phyloP scores from a whole-genome alignment of 2,329 filamentous ascomycete genomes.

The Magnaporthiopsis incrustans region DNA sequence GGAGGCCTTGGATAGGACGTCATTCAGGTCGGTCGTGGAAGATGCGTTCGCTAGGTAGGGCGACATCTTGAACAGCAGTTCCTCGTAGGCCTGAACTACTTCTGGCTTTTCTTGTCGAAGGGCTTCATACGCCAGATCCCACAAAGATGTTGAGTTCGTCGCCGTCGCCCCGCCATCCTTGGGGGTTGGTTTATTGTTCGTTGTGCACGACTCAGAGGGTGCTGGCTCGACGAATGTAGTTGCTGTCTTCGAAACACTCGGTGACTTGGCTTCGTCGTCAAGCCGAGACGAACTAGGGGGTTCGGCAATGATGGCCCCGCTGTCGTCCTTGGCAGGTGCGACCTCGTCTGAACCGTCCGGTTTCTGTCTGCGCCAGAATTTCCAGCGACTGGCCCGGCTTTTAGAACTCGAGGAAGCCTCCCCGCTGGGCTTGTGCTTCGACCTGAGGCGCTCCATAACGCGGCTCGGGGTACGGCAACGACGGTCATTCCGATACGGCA shows the following conservation, averaged over 20 bases:
- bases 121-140: constrained; percentile 10
- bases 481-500: background rate
- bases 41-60: background rate
- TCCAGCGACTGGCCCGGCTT: background rate
- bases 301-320: background rate
- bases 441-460: background rate
- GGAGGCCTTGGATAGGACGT: constrained; percentile 3
- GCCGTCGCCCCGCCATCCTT: constrained; percentile 1
- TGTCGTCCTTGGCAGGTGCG: background rate
- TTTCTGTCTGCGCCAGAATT: background rate
- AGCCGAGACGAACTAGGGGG: background rate
- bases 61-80: constrained; percentile 6
- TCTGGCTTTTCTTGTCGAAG: constrained; percentile 7
- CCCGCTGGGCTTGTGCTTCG: background rate
- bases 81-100: constrained; percentile 2
- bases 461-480: background rate
- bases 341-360: background rate
- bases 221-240: constrained; percentile 1
- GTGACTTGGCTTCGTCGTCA: background rate
- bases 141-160: constrained; percentile 1
- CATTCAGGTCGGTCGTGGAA: constrained; percentile 1
- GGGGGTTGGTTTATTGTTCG: background rate
- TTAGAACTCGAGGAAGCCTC: constrained; percentile 2
- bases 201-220: background rate
- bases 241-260: background rate